phyloP scores from a whole-genome alignment of 257 asterid genomes.

The Fraxinus pennsylvanica region DNA sequence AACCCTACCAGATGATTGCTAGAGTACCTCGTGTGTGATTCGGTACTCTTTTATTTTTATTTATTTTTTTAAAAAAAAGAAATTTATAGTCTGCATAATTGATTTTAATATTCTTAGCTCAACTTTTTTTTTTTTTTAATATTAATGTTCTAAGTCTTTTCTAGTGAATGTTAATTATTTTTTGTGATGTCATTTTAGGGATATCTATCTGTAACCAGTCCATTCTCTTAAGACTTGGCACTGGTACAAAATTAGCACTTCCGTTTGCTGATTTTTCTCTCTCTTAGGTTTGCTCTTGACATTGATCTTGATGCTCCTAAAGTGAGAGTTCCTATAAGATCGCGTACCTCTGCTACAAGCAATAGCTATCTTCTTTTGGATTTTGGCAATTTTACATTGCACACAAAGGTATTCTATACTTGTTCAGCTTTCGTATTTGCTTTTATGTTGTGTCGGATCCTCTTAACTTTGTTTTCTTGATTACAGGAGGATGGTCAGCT shows the following conservation, averaged over 20 bases:
- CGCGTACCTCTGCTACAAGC: constrained; percentile 47
- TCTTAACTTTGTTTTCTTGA: constrained; percentile 25
- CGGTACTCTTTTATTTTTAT: no score
- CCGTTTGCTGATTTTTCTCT: constrained; percentile 9
- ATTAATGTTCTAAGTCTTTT: constrained; percentile 5
- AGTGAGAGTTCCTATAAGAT: constrained; percentile 87
- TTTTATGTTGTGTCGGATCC: constrained; percentile 17
- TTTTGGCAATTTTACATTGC: constrained; percentile 92
- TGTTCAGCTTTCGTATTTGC: constrained; percentile 15
- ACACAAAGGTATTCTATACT: constrained; percentile 63
- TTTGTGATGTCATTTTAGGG: constrained; percentile 23
- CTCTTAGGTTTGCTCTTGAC: constrained; percentile 87
- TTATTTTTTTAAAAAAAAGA: no score
- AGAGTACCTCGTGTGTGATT: no score
- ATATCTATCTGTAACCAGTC: background rate
- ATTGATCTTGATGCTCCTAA: constrained; percentile 99
- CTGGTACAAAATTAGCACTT: background rate
- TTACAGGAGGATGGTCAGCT: constrained; percentile 65
- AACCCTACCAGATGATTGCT: no score
- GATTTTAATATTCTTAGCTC: no score
- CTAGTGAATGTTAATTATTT: background rate
- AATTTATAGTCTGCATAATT: no score
- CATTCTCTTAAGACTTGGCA: background rate
- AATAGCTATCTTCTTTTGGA: constrained; percentile 82
- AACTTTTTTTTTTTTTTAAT: background rate